phyloP scores from a whole-genome alignment of 148 eudicot species.

The Diospyros kaki region DNA sequence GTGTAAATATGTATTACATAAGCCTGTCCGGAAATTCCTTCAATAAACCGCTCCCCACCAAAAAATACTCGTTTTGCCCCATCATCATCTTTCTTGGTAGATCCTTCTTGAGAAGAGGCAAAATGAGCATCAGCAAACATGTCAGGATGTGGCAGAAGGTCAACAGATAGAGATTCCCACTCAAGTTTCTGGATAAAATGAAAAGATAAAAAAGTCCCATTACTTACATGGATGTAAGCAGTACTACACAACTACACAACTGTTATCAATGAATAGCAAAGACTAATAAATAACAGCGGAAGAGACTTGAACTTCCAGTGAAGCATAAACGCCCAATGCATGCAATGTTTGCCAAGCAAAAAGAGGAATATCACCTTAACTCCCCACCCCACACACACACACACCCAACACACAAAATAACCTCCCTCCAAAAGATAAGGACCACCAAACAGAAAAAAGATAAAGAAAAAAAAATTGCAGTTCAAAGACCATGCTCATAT shows the following conservation, averaged over 20 bases:
- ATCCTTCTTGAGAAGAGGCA: constrained; percentile 44
- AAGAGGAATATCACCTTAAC: neutral
- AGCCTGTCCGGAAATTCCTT: constrained; percentile 97
- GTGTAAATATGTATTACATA: constrained; percentile 43
- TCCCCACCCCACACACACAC: too few relatives aligned
- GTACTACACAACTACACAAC: neutral
- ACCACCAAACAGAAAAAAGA: neutral
- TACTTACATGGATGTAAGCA: neutral
- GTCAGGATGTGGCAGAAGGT: constrained; percentile 97
- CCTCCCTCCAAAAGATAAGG: neutral
- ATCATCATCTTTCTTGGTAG: constrained; percentile 74
- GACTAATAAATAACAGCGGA: constrained; percentile 4
- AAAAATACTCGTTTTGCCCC: constrained; percentile 92
- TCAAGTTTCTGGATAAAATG: constrained; percentile 72
- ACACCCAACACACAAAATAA: too few relatives aligned
- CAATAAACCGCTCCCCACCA: constrained; percentile 96
- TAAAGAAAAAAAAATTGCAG: neutral
- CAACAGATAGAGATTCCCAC: constrained; percentile 88
- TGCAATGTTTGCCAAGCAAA: neutral
- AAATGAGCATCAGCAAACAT: constrained; percentile 74
- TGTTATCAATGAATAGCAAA: neutral
- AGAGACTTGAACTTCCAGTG: neutral
- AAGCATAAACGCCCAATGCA: neutral
- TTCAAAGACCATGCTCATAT: neutral
- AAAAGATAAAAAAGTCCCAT: constrained; percentile 11